Evolutionary conservation across 1,284 basidiomycete species (phyloP).

Genomic region (Cutaneotrichosporon sp.): DNA sequence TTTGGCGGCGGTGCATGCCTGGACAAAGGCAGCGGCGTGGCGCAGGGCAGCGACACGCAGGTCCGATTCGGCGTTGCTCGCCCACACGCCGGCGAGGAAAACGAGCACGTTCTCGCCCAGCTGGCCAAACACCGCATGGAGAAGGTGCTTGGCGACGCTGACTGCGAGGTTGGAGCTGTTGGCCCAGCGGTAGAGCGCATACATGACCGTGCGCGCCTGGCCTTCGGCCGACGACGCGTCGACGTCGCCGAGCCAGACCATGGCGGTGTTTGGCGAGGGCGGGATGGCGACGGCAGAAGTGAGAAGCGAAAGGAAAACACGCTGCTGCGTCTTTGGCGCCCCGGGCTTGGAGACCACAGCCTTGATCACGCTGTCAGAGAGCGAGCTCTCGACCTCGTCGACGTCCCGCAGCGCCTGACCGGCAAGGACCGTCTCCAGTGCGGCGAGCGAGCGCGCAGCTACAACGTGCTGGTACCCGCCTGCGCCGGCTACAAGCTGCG

Average conservation of each 20-base stretch:
- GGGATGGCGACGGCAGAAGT: constrained; percentile 26
- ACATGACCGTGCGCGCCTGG: constrained; percentile 17
- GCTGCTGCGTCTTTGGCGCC: constrained; percentile 30
- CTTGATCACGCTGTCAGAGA: constrained; percentile 20
- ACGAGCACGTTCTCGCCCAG: constrained; percentile 67
- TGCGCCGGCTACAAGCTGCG: constrained; percentile 13
- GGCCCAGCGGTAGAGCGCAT: constrained; percentile 57
- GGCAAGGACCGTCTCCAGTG: constrained; percentile 14
- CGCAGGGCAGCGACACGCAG: constrained; percentile 67
- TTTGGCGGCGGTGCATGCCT: constrained; percentile 47
- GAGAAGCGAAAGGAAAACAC: constrained; percentile 31
- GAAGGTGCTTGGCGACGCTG: constrained; percentile 55
- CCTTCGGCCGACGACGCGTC: not conserved
- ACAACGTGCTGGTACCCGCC: constrained; percentile 28
- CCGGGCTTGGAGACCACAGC: constrained; percentile 31
- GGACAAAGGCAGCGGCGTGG: constrained; percentile 60
- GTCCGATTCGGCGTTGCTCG: constrained; percentile 36
- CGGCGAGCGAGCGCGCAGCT: constrained; percentile 51
- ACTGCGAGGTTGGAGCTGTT: constrained; percentile 52
- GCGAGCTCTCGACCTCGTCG: constrained; percentile 17
- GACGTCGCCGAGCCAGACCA: constrained; percentile 24
- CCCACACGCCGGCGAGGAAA: constrained; percentile 72
- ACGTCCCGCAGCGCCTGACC: constrained; percentile 18
- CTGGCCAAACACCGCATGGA: constrained; percentile 62
- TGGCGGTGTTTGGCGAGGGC: constrained; percentile 7